Base-by-base conservation (phyloP, 2,329 filamentous ascomycete species). In the Neospermospora avenae region DNA sequence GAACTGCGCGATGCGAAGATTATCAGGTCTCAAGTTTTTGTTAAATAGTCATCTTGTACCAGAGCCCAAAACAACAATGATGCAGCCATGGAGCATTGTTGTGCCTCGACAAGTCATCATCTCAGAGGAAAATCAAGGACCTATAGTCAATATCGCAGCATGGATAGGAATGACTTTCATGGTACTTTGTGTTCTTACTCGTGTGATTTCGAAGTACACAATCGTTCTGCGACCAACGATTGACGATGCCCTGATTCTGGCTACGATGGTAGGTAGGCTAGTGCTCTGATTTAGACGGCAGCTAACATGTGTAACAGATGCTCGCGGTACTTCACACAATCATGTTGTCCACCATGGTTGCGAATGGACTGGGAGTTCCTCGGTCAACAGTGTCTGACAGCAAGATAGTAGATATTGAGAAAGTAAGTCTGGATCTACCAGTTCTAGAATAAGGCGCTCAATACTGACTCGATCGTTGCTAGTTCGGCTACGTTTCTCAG, bases 111-210 rank as follows among this genome's bases (percentile, higher is more conserved):
- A 57, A 44, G 24, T 75, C 58, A 70, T 73, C 22, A 71, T 77
- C n/a, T 74, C 75, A 53, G 69, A 72, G 20, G 63, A 66, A 34
- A 75, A 77, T 59, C 74, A 76, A 65, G 73, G 73, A 11, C 75
- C 73, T 11, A 70, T 71, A 63, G 68, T 77, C 11, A 74, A 77
- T 18, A 74, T 77, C 37, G 69, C 71, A 8, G 69, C 70, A 5
- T 74, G 74, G 10, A 55, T 77, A n/a, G 74, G 74, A 2, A 66
- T 77, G 55, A 69, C 70, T 14, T 59, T 74, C 6, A 72, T 74
- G 37, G 60, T 76, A 22, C 68, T 74, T 10, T 71, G 72, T 52
- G 70, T 75, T 18, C 57, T 71, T 8, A 74, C 76, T 18, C 68
- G 75, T 24, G 62, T 76, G 2, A 74, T 60, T 46, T 58, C 54